Percentiles rank a stretch among this genome's conserved stretches.
Evolutionary conservation across 495 filamentous ascomycete genomes (phyloP).

Genomic region (Penicillium alfredii): DNA sequence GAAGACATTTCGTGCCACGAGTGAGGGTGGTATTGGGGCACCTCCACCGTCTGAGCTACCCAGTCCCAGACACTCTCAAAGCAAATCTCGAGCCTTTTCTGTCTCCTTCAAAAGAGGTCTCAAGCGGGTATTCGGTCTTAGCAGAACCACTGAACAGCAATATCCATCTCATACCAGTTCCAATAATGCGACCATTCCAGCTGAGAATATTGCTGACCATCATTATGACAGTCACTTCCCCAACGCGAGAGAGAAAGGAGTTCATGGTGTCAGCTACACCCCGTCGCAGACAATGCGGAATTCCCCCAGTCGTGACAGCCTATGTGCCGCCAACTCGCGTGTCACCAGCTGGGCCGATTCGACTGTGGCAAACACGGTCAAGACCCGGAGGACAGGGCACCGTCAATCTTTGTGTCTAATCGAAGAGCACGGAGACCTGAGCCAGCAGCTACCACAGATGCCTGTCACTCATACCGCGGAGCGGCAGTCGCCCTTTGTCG

Average conservation of each 20-base stretch:
- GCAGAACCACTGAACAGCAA: constrained; percentile 33
- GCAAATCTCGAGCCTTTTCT: constrained; percentile 55
- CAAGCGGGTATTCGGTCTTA: constrained; percentile 51
- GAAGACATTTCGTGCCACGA: constrained; percentile 53
- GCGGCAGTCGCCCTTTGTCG: constrained; percentile 9
- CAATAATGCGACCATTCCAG: not conserved
- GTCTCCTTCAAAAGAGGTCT: constrained; percentile 55
- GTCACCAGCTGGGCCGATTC: constrained; percentile 76
- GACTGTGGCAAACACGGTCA: constrained; percentile 45
- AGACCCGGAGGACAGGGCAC: constrained; percentile 33
- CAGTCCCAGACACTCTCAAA: constrained; percentile 33
- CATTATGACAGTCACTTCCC: too few relatives aligned
- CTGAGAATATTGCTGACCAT: not conserved
- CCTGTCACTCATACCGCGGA: constrained; percentile 5
- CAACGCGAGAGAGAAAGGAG: not conserved
- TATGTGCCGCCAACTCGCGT: constrained; percentile 54
- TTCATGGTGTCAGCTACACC: not conserved
- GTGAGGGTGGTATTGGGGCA: constrained; percentile 30
- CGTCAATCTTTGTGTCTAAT: constrained; percentile 60
- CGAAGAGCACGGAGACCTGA: constrained; percentile 52
- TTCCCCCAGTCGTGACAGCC: constrained; percentile 40
- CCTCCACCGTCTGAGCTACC: constrained; percentile 18
- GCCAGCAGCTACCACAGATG: constrained; percentile 25
- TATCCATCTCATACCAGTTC: too few relatives aligned
- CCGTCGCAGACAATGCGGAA: constrained; percentile 7